Base-by-base conservation (phyloP, 2,329 filamentous ascomycete species). In the Verticillium dahliae region DNA sequence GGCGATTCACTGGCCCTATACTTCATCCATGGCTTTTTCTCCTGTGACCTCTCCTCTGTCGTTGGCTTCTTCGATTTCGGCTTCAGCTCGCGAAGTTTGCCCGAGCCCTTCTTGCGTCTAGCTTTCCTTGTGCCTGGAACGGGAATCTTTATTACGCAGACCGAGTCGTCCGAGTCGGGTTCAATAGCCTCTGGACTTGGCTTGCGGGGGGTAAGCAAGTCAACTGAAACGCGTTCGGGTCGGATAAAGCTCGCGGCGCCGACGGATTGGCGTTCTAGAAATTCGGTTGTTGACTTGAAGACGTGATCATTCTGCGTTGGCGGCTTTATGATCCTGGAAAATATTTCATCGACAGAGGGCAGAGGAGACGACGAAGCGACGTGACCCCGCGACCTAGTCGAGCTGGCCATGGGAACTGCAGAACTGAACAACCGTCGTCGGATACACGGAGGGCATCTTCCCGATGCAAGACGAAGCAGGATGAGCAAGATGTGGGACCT, bases 361-460 rank as follows among this genome's bases (percentile, higher is more conserved):
- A 86, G 85, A 0, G 82, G 85, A 0, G 82, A 82, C 9, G 69
- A 64, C 18, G 38, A 45, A 72, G 69, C 37, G 74, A 62, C 35
- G 71, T 61, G 35, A 72, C 66, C 18, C 72, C 66, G 10, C 72
- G 66, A 41, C 66, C 58, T 31, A 61, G 74, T 68, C 61, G 71
- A 63, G 61, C 73, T 66, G 65, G 74, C 69, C 73, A 76, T 75
- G 55, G 59, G 67, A 58, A 60, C 64, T 68, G 62, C 60, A 64
- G 58, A 67, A 72, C 61, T 72, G 67, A 63, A 68, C 56, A 56
- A 70, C 65, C 60, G 71, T 70, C 61, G 76, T 73, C 69, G 72
- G 73, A 72, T 72, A 79, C 80, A 79, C 78, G 76, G 65, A 66
- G 79, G 80, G 79, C 81, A 80, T 78, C 74, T 72, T 71, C 73